Percentiles rank a stretch among this genome's conserved stretches.
These are phyloP conservation scores for Rhododendron simsii DNA, from an alignment of 148 eudicot species.

Conservation along the genomic window DNA sequence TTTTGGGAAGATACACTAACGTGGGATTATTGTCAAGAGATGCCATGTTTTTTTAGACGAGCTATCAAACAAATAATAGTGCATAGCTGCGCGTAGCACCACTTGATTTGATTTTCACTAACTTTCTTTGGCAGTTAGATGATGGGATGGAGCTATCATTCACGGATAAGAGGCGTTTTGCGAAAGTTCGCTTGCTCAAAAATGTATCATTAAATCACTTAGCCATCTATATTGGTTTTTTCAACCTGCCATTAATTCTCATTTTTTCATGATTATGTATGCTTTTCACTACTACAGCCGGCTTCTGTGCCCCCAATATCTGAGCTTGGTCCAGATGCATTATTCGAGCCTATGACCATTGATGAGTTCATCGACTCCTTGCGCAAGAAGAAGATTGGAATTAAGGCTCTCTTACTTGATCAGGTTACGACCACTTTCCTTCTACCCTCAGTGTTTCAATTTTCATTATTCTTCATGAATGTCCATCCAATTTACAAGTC, in stretches of 20 bases:
- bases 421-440: constrained; percentile 48
- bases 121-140: constrained; percentile 51
- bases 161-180: constrained; percentile 98
- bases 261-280: not conserved
- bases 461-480: not conserved
- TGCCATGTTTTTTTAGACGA: not conserved
- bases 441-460: not conserved
- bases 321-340: constrained; percentile 97
- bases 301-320: constrained; percentile 74
- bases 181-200: constrained; percentile 82
- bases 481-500: not conserved
- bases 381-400: constrained; percentile 74
- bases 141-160: constrained; percentile 95
- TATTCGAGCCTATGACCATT: constrained; percentile 65
- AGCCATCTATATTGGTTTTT: not conserved
- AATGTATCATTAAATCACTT: constrained; percentile 40
- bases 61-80: not conserved
- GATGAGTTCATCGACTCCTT: constrained; percentile 55
- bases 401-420: constrained; percentile 89
- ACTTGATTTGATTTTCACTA: not conserved
- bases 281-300: constrained; percentile 45
- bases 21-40: not conserved
- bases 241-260: not conserved
- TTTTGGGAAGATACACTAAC: not conserved
- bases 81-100: not conserved